Percentiles rank a stretch among this genome's conserved stretches.
These are phyloP conservation scores for Begonia masoniana DNA, from an alignment of 306 rosid species.

Conservation along the genomic window DNA sequence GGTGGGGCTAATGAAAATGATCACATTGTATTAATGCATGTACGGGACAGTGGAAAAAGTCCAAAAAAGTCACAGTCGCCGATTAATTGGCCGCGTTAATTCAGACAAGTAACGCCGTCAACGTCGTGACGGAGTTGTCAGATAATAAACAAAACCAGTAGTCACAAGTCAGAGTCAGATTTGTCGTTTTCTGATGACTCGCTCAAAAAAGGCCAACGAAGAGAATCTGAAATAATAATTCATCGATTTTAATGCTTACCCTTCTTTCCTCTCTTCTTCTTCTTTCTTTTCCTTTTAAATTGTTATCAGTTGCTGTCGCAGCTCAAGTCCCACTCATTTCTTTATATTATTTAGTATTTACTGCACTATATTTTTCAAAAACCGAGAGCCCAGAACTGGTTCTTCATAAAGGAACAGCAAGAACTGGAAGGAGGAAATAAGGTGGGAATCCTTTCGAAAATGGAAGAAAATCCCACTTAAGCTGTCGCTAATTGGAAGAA, in stretches of 20 bases:
- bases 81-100: not conserved
- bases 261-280: not conserved
- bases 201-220: conserved; percentile 1
- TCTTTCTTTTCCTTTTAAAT: not conserved
- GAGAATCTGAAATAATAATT: not conserved
- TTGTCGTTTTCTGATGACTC: conserved; percentile 40
- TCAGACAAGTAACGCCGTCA: conserved; percentile 13
- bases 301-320: not conserved
- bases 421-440: too few relatives aligned
- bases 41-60: too few relatives aligned
- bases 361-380: too few relatives aligned
- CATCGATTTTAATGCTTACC: not conserved
- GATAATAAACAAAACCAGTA: conserved; percentile 10
- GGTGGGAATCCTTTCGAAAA: too few relatives aligned
- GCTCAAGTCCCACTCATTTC: not conserved
- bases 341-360: not conserved
- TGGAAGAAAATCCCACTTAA: too few relatives aligned
- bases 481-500: too few relatives aligned
- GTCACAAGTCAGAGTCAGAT: conserved; percentile 8
- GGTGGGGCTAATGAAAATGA: too few relatives aligned
- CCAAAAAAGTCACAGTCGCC: too few relatives aligned
- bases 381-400: too few relatives aligned
- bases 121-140: conserved; percentile 24
- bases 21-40: too few relatives aligned
- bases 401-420: too few relatives aligned